phyloP scores from a whole-genome alignment of 2,329 filamentous ascomycete species.

The Nothopassalora personata region DNA sequence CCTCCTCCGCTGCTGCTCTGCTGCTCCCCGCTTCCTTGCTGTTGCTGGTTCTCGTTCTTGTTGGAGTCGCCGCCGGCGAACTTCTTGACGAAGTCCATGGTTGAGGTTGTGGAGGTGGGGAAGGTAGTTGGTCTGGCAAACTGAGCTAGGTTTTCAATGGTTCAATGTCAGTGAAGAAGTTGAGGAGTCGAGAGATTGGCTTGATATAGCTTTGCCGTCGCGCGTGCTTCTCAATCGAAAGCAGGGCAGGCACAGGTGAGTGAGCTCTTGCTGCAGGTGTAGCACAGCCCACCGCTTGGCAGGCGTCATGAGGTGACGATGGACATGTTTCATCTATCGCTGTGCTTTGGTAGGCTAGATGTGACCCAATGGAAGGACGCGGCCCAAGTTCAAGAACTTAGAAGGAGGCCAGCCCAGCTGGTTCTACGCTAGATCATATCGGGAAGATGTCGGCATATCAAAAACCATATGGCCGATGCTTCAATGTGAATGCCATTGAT shows the following conservation, averaged over 20 bases:
- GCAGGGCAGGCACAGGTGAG: background rate
- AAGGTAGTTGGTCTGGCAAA: background rate
- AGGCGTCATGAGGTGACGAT: conserved; percentile 4
- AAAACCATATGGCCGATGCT: background rate
- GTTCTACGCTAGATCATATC: background rate
- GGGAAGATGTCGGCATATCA: conserved; percentile 2
- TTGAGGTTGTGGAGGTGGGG: conserved; percentile 9
- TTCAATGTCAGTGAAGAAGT: background rate
- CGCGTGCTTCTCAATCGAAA: background rate
- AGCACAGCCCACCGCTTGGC: conserved; percentile 20
- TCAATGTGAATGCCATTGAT: background rate
- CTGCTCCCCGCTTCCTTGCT: conserved; percentile 26
- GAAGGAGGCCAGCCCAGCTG: background rate
- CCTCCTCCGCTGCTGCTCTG: conserved; percentile 20
- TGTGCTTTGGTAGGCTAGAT: background rate
- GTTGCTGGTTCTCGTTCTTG: conserved; percentile 23
- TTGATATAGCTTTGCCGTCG: conserved; percentile 1
- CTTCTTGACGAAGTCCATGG: conserved; percentile 44
- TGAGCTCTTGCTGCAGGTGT: background rate
- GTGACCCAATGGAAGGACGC: background rate
- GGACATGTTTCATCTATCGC: background rate
- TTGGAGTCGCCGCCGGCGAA: conserved; percentile 27
- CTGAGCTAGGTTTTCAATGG: background rate
- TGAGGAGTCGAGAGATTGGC: background rate
- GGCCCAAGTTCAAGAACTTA: background rate